Percentiles rank a stretch among this genome's conserved stretches.
Conservation (phyloP, 148 eudicot species). For the Silene uniflora region DNA sequence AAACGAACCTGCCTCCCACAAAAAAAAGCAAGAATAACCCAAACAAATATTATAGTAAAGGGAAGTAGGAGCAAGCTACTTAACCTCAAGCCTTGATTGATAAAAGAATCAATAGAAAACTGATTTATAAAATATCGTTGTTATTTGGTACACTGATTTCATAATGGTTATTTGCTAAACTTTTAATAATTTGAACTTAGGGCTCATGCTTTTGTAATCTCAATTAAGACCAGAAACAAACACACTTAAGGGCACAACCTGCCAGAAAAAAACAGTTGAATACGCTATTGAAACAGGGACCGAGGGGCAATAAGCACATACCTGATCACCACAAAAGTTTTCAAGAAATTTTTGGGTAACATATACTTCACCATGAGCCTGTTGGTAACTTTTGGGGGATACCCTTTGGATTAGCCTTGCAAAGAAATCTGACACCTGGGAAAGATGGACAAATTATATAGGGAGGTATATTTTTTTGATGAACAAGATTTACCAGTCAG, state of each 20-base stretch:
- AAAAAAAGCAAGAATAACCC: background rate
- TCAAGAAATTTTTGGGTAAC: conserved; percentile 91
- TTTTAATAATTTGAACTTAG: background rate
- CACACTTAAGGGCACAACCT: background rate
- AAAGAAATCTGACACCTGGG: conserved; percentile 77
- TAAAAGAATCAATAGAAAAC: background rate
- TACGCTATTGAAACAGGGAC: conserved; percentile 6
- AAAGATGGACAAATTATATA: background rate
- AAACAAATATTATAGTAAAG: conserved; percentile 3
- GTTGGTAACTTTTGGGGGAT: conserved; percentile 89
- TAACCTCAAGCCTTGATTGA: background rate
- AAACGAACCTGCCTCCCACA: conserved; percentile 75
- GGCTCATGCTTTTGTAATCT: background rate
- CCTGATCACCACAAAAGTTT: conserved; percentile 96
- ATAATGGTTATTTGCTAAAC: background rate
- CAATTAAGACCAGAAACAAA: background rate
- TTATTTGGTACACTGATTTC: no score
- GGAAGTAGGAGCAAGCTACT: background rate
- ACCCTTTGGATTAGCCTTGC: conserved; percentile 88
- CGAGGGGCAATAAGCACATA: conserved; percentile 23
- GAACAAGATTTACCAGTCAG: background rate
- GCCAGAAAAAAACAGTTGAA: background rate
- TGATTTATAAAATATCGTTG: no score
- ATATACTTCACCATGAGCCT: conserved; percentile 79
- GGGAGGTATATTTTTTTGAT: background rate